phyloP scores from a whole-genome alignment of 192 early-diverging fungal genomes.

The Pilaira anomala region DNA sequence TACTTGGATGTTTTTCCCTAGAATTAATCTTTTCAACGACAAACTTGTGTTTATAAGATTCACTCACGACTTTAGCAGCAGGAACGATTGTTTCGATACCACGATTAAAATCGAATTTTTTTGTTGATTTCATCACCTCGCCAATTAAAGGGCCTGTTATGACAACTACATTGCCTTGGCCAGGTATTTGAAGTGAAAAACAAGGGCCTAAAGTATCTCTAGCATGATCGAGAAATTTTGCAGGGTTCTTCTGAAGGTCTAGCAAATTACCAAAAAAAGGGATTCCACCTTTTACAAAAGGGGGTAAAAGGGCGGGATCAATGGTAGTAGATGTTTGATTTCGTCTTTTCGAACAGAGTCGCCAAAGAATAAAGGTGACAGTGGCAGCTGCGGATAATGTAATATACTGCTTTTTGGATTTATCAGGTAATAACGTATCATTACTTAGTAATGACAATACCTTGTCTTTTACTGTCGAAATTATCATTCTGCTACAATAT shows the following conservation, averaged over 20 bases:
- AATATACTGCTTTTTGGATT: background rate
- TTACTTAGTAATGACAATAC: no score
- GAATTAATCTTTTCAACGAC: background rate
- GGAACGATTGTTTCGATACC: conserved; percentile 23
- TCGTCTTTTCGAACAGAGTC: background rate
- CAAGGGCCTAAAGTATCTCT: conserved; percentile 14
- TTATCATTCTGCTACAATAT: background rate
- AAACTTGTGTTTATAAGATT: conserved; percentile 22
- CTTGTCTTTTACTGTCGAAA: background rate
- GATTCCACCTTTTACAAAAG: conserved; percentile 2
- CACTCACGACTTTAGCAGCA: background rate
- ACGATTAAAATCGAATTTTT: conserved; percentile 15
- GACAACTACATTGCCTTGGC: background rate
- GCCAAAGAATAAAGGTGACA: conserved; percentile 3
- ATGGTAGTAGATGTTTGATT: background rate
- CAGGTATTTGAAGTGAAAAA: conserved; percentile 19
- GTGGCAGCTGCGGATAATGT: conserved; percentile 2
- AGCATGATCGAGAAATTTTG: conserved; percentile 14
- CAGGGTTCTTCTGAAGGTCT: conserved; percentile 8
- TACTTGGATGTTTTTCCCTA: conserved; percentile 13
- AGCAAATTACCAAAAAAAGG: conserved; percentile 23
- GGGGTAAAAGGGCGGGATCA: conserved; percentile 2
- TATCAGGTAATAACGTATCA: no score
- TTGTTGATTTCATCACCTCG: conserved; percentile 13
- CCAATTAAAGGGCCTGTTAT: conserved; percentile 13